Percentiles rank a stretch among this genome's conserved stretches.
Conservation (phyloP, 441 rosid species). For the Populus hybrid region DNA sequence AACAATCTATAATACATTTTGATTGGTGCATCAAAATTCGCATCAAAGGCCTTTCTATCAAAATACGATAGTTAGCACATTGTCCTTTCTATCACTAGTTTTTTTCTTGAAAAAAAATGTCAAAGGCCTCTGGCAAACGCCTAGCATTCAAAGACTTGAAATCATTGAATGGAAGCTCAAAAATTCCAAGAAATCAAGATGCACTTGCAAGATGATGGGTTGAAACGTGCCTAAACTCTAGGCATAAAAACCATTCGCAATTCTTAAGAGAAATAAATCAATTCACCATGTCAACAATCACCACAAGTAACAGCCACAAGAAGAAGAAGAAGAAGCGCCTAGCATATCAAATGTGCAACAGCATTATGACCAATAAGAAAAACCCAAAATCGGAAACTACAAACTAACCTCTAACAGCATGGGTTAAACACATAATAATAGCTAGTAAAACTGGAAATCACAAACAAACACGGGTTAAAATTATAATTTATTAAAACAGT, state of each 20-base stretch:
- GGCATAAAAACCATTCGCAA: neutral
- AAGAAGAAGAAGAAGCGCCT: neutral
- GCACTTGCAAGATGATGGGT: neutral
- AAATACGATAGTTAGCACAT: neutral
- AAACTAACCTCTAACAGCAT: neutral
- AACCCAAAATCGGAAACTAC: neutral
- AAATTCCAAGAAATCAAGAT: neutral
- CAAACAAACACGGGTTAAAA: neutral
- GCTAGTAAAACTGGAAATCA: neutral
- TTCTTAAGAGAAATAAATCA: neutral
- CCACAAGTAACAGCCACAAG: neutral
- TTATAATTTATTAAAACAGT: neutral
- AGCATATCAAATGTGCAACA: neutral
- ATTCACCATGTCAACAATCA: neutral
- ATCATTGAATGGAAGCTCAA: neutral
- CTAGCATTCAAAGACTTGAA: neutral
- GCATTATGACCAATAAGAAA: neutral
- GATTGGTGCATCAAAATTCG: neutral
- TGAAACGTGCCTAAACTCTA: neutral
- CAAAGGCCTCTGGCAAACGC: neutral
- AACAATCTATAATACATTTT: neutral
- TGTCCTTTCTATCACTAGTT: neutral
- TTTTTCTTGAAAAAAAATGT: neutral
- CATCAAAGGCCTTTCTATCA: no score
- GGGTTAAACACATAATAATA: neutral